These are phyloP conservation scores for Xerocomellus amylosporus DNA, from an alignment of 768 basidiomycete genomes.

Conservation along the genomic window DNA sequence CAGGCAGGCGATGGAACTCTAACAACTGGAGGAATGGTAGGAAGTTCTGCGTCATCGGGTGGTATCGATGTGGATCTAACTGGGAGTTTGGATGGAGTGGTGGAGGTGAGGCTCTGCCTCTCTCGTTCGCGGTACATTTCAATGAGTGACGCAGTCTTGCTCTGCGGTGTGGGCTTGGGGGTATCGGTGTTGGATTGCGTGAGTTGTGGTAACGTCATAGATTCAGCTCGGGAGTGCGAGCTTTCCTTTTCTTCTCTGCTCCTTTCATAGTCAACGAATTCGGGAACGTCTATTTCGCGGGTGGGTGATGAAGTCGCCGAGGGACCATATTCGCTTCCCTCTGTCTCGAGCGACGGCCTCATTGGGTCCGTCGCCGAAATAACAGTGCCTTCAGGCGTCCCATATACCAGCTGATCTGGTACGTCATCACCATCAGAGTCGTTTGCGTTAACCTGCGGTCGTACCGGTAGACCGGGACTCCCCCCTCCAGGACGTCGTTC, in stretches of 20 bases:
- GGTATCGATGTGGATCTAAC: conserved; percentile 28
- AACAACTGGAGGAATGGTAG: not conserved
- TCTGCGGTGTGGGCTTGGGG: conserved; percentile 32
- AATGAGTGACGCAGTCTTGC: conserved; percentile 75
- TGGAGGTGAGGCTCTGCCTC: conserved; percentile 35
- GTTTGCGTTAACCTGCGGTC: conserved; percentile 27
- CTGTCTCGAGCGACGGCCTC: conserved; percentile 34
- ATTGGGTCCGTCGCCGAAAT: conserved; percentile 23
- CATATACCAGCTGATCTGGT: conserved; percentile 36
- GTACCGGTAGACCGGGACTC: conserved; percentile 17
- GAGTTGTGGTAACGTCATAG: conserved; percentile 26
- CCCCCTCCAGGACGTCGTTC: conserved; percentile 50
- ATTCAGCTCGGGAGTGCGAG: conserved; percentile 27
- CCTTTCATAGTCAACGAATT: conserved; percentile 25
- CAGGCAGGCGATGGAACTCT: conserved; percentile 16
- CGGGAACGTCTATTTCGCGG: conserved; percentile 32
- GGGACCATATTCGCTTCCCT: conserved; percentile 33
- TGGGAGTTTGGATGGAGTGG: conserved; percentile 33
- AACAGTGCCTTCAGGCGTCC: conserved; percentile 21
- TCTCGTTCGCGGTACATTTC: conserved; percentile 82
- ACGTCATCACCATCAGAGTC: conserved; percentile 37
- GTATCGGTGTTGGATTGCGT: conserved; percentile 9
- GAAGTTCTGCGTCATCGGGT: conserved; percentile 7
- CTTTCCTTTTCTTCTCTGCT: conserved; percentile 24
- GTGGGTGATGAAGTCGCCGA: conserved; percentile 28